Evolutionary conservation across 495 filamentous ascomycete species (phyloP).

Genomic region (Achaetomiella virescens): DNA sequence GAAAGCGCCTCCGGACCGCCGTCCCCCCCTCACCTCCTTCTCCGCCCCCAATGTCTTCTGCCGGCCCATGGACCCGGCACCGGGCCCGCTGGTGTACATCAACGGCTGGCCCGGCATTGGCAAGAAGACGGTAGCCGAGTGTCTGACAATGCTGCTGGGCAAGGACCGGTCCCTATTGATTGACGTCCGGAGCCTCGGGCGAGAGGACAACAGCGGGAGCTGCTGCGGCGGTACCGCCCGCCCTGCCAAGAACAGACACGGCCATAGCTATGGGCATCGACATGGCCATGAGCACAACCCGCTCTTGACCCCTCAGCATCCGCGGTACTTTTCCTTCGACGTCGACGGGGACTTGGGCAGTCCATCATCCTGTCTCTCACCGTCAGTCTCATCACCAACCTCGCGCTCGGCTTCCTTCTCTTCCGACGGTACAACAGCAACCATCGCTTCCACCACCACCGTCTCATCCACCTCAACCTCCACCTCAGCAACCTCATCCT

Average conservation of each 20-base stretch:
- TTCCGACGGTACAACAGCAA: background rate
- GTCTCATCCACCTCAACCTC: background rate
- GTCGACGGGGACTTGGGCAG: background rate
- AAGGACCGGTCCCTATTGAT: slow-evolving; percentile 23
- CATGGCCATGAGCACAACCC: slow-evolving; percentile 4
- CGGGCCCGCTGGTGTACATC: slow-evolving; percentile 26
- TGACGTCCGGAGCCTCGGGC: slow-evolving; percentile 16
- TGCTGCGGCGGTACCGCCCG: background rate
- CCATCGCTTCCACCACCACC: background rate
- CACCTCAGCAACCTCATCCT: background rate
- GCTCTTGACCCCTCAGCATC: slow-evolving; percentile 20
- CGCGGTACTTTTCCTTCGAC: slow-evolving; percentile 16
- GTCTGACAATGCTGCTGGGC: slow-evolving; percentile 21
- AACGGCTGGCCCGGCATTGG: slow-evolving; percentile 29
- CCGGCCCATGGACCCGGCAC: slow-evolving; percentile 17
- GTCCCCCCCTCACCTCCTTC: background rate
- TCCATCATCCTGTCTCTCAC: background rate
- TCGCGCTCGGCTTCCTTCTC: slow-evolving; percentile 6
- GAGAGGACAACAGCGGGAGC: background rate
- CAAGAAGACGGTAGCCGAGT: slow-evolving; percentile 27
- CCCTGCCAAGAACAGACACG: background rate
- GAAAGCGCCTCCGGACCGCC: background rate
- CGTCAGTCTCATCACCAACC: slow-evolving; percentile 5
- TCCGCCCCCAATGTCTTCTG: slow-evolving; percentile 9
- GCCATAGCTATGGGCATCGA: background rate